Conservation (phyloP, 2,329 filamentous ascomycete genomes). For the Arthrinium puccinioides region DNA sequence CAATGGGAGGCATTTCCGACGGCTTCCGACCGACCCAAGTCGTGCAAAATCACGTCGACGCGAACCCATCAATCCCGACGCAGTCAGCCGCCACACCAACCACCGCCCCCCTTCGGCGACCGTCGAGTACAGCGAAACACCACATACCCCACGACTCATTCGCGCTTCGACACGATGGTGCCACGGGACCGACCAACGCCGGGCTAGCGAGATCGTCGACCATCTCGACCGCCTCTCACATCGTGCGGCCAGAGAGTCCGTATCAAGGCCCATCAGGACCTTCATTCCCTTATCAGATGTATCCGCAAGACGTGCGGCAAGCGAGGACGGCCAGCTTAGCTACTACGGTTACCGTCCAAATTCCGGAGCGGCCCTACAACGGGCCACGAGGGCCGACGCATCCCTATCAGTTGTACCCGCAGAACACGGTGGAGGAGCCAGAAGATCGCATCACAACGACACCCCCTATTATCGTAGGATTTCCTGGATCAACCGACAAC, state of each 20-base stretch:
- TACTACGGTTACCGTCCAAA: slow-evolving; percentile 62
- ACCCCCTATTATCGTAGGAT: slow-evolving; percentile 60
- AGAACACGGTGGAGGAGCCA: slow-evolving; percentile 59
- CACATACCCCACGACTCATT: slow-evolving; percentile 40
- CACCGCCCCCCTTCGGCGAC: slow-evolving; percentile 24
- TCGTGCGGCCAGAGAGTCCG: slow-evolving; percentile 44
- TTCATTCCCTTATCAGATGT: slow-evolving; percentile 80
- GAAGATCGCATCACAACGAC: slow-evolving; percentile 17
- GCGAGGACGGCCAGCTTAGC: slow-evolving; percentile 53
- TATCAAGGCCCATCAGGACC: slow-evolving; percentile 66
- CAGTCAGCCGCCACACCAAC: neutral
- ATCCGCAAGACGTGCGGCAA: slow-evolving; percentile 59
- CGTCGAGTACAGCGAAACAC: slow-evolving; percentile 52
- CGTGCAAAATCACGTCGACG: slow-evolving; percentile 14
- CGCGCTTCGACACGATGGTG: slow-evolving; percentile 44
- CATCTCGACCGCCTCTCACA: slow-evolving; percentile 23
- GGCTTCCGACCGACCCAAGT: slow-evolving; percentile 21
- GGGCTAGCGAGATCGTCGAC: slow-evolving; percentile 21
- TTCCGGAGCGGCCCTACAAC: slow-evolving; percentile 49
- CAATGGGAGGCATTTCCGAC: slow-evolving; percentile 40
- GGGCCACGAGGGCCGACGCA: slow-evolving; percentile 65
- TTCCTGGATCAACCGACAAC: slow-evolving; percentile 56
- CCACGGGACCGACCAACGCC: slow-evolving; percentile 19
- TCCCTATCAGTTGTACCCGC: slow-evolving; percentile 80
- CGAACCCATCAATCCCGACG: slow-evolving; percentile 11